phyloP scores from a whole-genome alignment of 371 early-diverging fungal species.

The Mortierella sp. region DNA sequence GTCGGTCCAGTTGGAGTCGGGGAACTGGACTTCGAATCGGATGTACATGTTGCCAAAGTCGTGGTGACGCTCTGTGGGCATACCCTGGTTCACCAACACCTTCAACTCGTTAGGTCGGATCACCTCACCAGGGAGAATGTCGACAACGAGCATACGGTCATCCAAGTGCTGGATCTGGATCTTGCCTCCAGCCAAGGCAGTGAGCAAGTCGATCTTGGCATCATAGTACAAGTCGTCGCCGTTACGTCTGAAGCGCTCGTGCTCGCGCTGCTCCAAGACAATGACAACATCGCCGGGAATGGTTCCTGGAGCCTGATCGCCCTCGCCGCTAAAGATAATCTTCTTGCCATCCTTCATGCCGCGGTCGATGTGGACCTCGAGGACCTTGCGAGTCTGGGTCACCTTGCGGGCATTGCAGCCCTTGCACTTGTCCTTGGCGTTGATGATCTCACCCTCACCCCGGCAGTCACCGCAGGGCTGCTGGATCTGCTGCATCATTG shows the following conservation, averaged over 20 bases:
- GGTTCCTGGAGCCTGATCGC: conserved; percentile 85
- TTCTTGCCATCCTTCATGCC: conserved; percentile 97
- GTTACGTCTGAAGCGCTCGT: conserved; percentile 87
- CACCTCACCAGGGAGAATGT: conserved; percentile 92
- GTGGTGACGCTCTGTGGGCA: conserved; percentile 94
- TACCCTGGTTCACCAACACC: conserved; percentile 85
- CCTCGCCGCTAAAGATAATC: conserved; percentile 91
- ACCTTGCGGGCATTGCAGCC: conserved; percentile 90
- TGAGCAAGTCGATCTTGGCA: conserved; percentile 89
- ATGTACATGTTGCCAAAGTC: conserved; percentile 91
- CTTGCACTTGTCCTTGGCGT: conserved; percentile 89
- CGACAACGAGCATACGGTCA: conserved; percentile 85
- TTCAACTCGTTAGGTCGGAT: conserved; percentile 78
- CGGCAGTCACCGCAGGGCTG: conserved; percentile 91
- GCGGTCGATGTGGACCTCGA: conserved; percentile 90
- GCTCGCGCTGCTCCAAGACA: conserved; percentile 91
- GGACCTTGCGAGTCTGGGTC: conserved; percentile 79
- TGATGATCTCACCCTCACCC: conserved; percentile 90
- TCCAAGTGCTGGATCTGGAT: conserved; percentile 91
- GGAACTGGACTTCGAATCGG: conserved; percentile 93
- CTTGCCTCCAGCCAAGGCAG: conserved; percentile 94
- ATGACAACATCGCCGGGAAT: conserved; percentile 90
- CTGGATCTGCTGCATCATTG: conserved; percentile 98
- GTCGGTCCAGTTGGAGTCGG: conserved; percentile 82
- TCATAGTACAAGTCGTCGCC: conserved; percentile 88